A percentile compares a stretch with the other conserved stretches of the same genome.
Evolutionary conservation across 768 basidiomycete genomes (phyloP).

Genomic region (Amanita pseudoporphyria): DNA sequence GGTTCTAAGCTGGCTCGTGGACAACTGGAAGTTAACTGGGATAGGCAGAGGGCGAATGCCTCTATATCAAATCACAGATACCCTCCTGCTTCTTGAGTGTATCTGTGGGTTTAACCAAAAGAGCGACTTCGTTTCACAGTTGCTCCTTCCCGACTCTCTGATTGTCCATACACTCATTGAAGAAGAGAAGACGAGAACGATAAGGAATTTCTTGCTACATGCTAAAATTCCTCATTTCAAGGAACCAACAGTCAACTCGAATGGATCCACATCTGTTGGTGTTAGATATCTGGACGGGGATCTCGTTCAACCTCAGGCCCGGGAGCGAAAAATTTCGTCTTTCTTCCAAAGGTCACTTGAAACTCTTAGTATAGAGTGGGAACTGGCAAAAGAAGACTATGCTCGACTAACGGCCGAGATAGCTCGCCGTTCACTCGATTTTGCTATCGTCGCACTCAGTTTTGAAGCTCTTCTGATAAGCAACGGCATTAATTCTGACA

Average conservation of each 20-base stretch:
- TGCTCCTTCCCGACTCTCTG: conserved; percentile 59
- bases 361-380: conserved; percentile 38
- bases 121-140: conserved; percentile 34
- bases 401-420: conserved; percentile 47
- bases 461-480: conserved; percentile 60
- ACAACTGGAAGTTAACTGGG: conserved; percentile 47
- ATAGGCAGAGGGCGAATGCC: conserved; percentile 36
- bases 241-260: conserved; percentile 1
- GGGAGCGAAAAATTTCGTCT: conserved; percentile 52
- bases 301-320: conserved; percentile 37
- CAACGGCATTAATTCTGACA: conserved; percentile 55
- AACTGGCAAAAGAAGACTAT: conserved; percentile 19
- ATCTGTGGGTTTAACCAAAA: conserved; percentile 48
- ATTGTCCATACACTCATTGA: conserved; percentile 54
- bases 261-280: background rate
- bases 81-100: conserved; percentile 52
- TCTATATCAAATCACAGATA: conserved; percentile 46
- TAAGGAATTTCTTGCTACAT: conserved; percentile 62
- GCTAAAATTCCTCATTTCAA: conserved; percentile 46
- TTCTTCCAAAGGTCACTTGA: conserved; percentile 61
- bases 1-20: conserved; percentile 71
- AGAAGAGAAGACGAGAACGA: conserved; percentile 43
- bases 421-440: conserved; percentile 59
- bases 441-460: conserved; percentile 51
- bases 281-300: conserved; percentile 13